Evolutionary conservation across 768 basidiomycete genomes (phyloP).

Genomic region (Agaricus subrufescens): DNA sequence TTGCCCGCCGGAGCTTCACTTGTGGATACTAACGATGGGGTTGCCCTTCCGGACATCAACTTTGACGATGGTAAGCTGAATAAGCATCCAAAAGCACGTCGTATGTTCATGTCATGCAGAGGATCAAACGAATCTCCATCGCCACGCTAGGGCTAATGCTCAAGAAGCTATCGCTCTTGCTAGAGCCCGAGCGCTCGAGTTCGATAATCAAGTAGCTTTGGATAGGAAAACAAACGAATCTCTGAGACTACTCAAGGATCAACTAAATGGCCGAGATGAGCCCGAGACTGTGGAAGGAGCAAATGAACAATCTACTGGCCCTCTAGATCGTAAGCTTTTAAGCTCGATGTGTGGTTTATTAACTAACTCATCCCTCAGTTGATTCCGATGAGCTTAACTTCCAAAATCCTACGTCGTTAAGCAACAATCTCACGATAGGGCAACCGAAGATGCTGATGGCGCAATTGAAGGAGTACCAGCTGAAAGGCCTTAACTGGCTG

Average conservation of each 20-base stretch:
- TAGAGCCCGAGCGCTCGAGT: conserved; percentile 73
- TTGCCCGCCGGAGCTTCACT: conserved; percentile 56
- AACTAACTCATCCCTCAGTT: conserved; percentile 38
- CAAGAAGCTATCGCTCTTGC: conserved; percentile 84
- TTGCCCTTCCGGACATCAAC: conserved; percentile 67
- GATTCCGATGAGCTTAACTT: conserved; percentile 98
- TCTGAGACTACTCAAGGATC: conserved; percentile 58
- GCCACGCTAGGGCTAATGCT: conserved; percentile 84
- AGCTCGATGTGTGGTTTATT: conserved; percentile 5
- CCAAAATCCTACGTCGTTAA: conserved; percentile 94
- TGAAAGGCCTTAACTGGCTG: conserved; percentile 97
- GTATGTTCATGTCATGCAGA: conserved; percentile 39
- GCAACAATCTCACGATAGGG: conserved; percentile 75
- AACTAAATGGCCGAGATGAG: conserved; percentile 40
- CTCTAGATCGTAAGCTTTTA: conserved; percentile 60
- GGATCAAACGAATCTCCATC: conserved; percentile 80
- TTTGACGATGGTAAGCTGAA: conserved; percentile 78
- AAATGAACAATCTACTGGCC: conserved; percentile 37
- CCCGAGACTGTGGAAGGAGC: conserved; percentile 29
- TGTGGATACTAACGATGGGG: conserved; percentile 47
- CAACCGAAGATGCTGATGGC: conserved; percentile 97
- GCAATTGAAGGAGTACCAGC: conserved; percentile 94
- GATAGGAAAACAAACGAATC: conserved; percentile 82
- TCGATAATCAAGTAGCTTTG: conserved; percentile 78
- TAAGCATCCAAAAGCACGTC: conserved; percentile 2